Evolutionary conservation across 2,329 filamentous ascomycete species (phyloP).

Genomic region (Elsinoe perseae): DNA sequence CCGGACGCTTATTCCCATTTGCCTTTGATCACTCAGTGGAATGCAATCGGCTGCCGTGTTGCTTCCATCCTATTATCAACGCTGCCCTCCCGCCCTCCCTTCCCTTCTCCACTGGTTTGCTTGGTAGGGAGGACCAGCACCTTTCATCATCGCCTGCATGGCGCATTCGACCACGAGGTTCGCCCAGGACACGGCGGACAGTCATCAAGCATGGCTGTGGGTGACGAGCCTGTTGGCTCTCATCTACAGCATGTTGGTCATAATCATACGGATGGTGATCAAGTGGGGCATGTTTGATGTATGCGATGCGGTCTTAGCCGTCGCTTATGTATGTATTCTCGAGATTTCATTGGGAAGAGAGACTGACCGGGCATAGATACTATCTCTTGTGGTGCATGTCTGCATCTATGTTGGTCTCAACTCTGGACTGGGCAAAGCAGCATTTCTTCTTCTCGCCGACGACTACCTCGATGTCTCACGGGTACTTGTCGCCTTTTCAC

Average conservation of each 20-base stretch:
- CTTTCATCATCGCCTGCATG: constrained; percentile 8
- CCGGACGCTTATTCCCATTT: constrained; percentile 9
- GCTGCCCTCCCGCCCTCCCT: constrained; percentile 7
- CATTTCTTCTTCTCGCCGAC: constrained; percentile 1
- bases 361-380: background rate
- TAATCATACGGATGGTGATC: constrained; percentile 10
- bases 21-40: constrained; percentile 9
- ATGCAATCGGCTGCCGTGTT: constrained; percentile 11
- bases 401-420: constrained; percentile 13
- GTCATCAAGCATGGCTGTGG: constrained; percentile 16
- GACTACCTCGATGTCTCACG: constrained; percentile 2
- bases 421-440: constrained; percentile 1
- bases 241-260: constrained; percentile 13
- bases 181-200: constrained; percentile 14
- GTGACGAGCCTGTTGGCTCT: constrained; percentile 15
- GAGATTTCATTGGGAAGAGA: background rate
- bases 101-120: constrained; percentile 11
- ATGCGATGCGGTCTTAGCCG: constrained; percentile 1
- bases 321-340: constrained; percentile 9
- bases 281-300: constrained; percentile 13
- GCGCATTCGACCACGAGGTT: constrained; percentile 12
- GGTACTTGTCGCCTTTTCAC: background rate
- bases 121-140: constrained; percentile 6
- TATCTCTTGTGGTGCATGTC: constrained; percentile 8
- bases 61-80: constrained; percentile 14